Evolutionary conservation across 2,329 filamentous ascomycete species (phyloP).

Genomic region (Botrytis aclada): DNA sequence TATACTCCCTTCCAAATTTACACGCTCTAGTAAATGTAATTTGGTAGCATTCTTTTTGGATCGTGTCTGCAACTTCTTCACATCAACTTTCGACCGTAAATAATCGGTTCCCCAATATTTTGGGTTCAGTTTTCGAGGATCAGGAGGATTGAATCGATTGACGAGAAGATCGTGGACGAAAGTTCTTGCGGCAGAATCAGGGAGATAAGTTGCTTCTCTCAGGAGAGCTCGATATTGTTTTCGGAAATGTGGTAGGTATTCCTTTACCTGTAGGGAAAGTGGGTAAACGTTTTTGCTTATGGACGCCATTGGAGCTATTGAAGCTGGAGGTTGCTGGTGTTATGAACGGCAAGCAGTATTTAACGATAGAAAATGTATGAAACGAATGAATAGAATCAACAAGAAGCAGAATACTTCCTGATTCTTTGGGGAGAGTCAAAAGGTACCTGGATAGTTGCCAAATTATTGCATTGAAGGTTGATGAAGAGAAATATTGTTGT

Average conservation of each 20-base stretch:
- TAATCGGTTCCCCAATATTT: constrained; percentile 12
- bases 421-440: background rate
- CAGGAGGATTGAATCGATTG: constrained; percentile 43
- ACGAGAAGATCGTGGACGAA: constrained; percentile 46
- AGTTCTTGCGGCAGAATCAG: constrained; percentile 46
- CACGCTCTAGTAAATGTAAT: constrained; percentile 45
- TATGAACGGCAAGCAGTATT: background rate
- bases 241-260: constrained; percentile 11
- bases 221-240: constrained; percentile 58
- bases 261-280: background rate
- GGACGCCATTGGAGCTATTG: background rate
- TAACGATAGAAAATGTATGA: background rate
- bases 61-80: background rate
- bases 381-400: no score
- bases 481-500: background rate
- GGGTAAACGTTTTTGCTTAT: background rate
- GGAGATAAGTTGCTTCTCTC: constrained; percentile 59
- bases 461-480: background rate
- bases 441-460: background rate
- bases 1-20: constrained; percentile 49
- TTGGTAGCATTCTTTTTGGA: constrained; percentile 40
- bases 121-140: constrained; percentile 3
- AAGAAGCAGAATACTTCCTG: background rate
- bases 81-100: constrained; percentile 1
- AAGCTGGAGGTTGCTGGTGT: background rate